Base-by-base conservation (phyloP, 352 stramenopile species). In the Phytophthora multivora region DNA sequence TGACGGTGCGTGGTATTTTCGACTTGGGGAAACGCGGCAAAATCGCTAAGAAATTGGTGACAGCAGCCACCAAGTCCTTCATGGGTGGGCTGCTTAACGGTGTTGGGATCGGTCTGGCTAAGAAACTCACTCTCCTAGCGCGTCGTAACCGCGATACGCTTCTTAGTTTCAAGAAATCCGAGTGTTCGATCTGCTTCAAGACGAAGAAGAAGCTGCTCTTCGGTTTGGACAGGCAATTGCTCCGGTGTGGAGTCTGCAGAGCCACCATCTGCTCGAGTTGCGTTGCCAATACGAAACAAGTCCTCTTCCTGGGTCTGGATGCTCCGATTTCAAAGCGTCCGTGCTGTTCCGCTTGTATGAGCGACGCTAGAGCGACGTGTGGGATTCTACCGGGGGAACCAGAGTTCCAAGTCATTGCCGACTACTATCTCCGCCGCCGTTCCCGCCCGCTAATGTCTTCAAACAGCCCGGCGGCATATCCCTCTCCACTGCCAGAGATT, bases 101-200 rank as follows among this genome's bases (percentile, higher is more conserved):
- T 18, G 61, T 79, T 21, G 61, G 54, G 4, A 77, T 70, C 31
- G 66, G 73, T 4, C 60, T 79, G 23, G 73, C 76, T 40, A 85
- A 85, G 70, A 85, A 80, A 50, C 65, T 85, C 21, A 83, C 74
- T 15, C 52, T 79, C 10, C 23, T 86, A 23, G 64, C 72, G 38
- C 59, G 60, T n/a, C 57, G 46, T 1, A 59, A 70, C 8, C 26
- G 23, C 1, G 6, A 51, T 21, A 15, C 33, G 16, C 36, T 50
- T 16, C 25, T 13, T 13, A 33, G 28, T 33, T 33, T 33, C 28
- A 33, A 33, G 28, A 33, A 33, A 33, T 33, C 28, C 28, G 28
- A 33, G 28, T 33, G 28, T 33, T 69, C 59, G 0, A 52, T 69
- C 31, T 79, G 71, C 39, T 63, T 71, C 41, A 66, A 69, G 53